Percentiles rank a stretch among this genome's conserved stretches.
Conservation (phyloP, 2,329 filamentous ascomycete genomes). For the Pyrenochaeta sp. region DNA sequence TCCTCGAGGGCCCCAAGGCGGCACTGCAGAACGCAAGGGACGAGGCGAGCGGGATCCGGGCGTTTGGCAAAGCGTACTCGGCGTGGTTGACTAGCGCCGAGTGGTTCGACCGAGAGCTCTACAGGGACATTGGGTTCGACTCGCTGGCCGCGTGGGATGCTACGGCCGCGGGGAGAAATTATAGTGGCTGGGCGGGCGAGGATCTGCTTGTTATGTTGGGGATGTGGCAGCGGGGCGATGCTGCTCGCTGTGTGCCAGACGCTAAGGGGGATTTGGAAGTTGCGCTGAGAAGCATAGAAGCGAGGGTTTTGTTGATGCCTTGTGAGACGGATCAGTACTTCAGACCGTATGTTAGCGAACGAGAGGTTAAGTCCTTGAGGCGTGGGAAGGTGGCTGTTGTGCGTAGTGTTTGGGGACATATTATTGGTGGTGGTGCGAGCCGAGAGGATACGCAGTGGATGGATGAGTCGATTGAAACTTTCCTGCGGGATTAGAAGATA, state of each 20-base stretch:
- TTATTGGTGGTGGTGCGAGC: conserved; percentile 50
- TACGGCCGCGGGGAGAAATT: conserved; percentile 22
- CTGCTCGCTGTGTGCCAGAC: conserved; percentile 36
- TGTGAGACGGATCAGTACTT: conserved; percentile 53
- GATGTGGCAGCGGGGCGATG: conserved; percentile 54
- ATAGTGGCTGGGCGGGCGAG: conserved; percentile 42
- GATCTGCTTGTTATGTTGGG: conserved; percentile 48
- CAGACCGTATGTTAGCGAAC: conserved; percentile 47
- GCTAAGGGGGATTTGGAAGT: conserved; percentile 37
- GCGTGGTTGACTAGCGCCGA: conserved; percentile 51
- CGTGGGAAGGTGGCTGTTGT: conserved; percentile 42
- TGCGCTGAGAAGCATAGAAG: conserved; percentile 46
- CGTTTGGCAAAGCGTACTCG: conserved; percentile 48
- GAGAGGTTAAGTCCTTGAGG: conserved; percentile 45
- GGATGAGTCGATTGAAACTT: conserved; percentile 20
- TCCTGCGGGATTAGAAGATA: conserved; percentile 11
- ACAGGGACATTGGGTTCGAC: conserved; percentile 42
- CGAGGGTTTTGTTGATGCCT: conserved; percentile 51
- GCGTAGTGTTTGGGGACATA: conserved; percentile 52
- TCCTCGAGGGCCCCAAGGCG: conserved; percentile 62
- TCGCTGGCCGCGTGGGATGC: conserved; percentile 36
- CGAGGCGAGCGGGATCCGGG: conserved; percentile 45
- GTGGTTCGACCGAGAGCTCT: conserved; percentile 52
- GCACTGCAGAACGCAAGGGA: conserved; percentile 55
- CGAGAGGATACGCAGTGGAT: conserved; percentile 39